These are phyloP conservation scores for Claviceps humidiphila DNA, from an alignment of 2,329 filamentous ascomycete species.

Conservation along the genomic window DNA sequence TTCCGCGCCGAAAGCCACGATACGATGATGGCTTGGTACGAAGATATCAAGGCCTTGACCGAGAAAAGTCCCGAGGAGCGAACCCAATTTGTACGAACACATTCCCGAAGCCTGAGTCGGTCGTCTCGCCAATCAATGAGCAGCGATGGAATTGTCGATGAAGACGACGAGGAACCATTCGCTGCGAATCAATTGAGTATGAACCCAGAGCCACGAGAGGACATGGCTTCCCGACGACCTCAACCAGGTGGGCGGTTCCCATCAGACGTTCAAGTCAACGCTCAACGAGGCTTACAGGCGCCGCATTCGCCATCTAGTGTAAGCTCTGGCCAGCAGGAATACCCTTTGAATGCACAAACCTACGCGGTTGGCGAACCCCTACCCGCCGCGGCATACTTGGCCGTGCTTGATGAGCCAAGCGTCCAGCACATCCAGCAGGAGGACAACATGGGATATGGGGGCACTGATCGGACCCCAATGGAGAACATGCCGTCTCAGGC, in stretches of 20 bases:
- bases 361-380: slow-evolving; percentile 44
- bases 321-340: slow-evolving; percentile 47
- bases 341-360: slow-evolving; percentile 39
- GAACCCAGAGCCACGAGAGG: slow-evolving; percentile 34
- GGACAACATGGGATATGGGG: slow-evolving; percentile 28
- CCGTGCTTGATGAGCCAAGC: slow-evolving; percentile 10
- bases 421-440: slow-evolving; percentile 1
- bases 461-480: slow-evolving; percentile 30
- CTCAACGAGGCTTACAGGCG: slow-evolving; percentile 64
- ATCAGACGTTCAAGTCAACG: slow-evolving; percentile 77
- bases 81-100: slow-evolving; percentile 71
- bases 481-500: slow-evolving; percentile 38
- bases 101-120: slow-evolving; percentile 65
- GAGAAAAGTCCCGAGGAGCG: slow-evolving; percentile 82
- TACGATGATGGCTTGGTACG: slow-evolving; percentile 94
- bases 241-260: slow-evolving; percentile 94
- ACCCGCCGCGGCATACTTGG: slow-evolving; percentile 23
- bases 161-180: slow-evolving; percentile 53
- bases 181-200: slow-evolving; percentile 33
- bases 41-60: slow-evolving; percentile 80
- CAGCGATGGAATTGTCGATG: slow-evolving; percentile 68
- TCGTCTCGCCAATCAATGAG: slow-evolving; percentile 48
- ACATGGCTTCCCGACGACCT: slow-evolving; percentile 50
- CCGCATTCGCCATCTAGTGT: slow-evolving; percentile 70
- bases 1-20: slow-evolving; percentile 66